Evolutionary conservation across 208 protist species (phyloP), one percentile per base, ranked within the genome.

Genomic region (Acanthamoeba healyi): DNA sequence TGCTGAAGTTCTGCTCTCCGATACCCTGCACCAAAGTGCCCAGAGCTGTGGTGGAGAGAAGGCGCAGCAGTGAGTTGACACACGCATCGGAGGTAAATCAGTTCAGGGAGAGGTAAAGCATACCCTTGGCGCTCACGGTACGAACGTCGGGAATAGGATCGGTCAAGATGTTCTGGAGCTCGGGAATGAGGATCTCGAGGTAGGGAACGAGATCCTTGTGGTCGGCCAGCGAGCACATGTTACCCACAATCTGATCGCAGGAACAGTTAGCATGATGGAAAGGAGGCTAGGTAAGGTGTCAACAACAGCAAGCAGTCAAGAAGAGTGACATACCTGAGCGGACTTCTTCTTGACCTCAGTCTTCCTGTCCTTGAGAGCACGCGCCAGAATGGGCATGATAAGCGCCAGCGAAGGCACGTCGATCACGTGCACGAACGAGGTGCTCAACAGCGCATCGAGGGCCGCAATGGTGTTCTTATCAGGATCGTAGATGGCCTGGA

Each of bases 91-190:
- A 5, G 24, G 26, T 24, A 15, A 54, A 15, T 14, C 1, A 29
- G 15, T 32, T 36, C 15, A 67, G 10, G 0, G 26, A 15, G 42
- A n/a, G 42, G 10, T 17, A 12, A 24, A 42, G 32, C 56, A 9
- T 63, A 88, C 67, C 72, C 19, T 58, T 46, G 42, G 86, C 61
- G 67, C 51, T 63, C 32, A 72, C 63, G 54, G 77, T 87, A 63
- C 97, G 95, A 24, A 98, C 96, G 65, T 98, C 97, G 81, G 98
- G 98, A 49, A 97, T 97, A 36, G 98, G 97, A 93, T 98, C 98
- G 12, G 96, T 40, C 5, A 98, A 72, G 17, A 97, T 94, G 15
- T 94, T 70, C 67, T 97, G 93, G 26, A 98, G 94, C 24, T 95
- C 88, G 34, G 95, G 95, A 32, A 98, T 70, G 22, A 98, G 77